Percentiles rank a stretch among this genome's conserved stretches.
phyloP scores from a whole-genome alignment of 2,329 filamentous ascomycete species.

The Pestalotiopsis sp. region DNA sequence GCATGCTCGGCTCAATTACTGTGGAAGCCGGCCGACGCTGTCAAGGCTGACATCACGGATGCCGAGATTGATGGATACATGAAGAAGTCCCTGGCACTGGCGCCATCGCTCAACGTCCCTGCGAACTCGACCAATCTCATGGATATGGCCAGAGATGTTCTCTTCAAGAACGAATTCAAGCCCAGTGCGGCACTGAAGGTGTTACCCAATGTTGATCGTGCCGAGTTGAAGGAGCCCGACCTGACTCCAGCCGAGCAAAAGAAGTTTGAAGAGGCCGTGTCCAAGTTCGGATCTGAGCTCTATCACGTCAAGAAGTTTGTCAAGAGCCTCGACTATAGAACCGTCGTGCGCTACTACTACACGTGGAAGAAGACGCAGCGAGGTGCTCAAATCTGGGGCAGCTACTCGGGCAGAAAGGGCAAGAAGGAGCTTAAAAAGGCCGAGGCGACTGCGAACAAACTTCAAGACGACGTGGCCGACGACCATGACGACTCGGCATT shows the following conservation, averaged over 20 bases:
- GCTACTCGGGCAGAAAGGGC: conserved; percentile 82
- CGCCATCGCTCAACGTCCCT: conserved; percentile 62
- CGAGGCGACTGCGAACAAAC: conserved; percentile 71
- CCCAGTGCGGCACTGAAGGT: conserved; percentile 69
- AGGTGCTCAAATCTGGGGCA: conserved; percentile 88
- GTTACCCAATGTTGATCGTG: conserved; percentile 68
- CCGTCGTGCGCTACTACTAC: conserved; percentile 93
- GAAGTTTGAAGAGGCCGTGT: conserved; percentile 88
- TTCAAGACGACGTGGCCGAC: conserved; percentile 91
- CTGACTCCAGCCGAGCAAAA: conserved; percentile 78
- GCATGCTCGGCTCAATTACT: conserved; percentile 74
- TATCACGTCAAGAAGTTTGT: conserved; percentile 82
- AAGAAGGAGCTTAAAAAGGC: conserved; percentile 83
- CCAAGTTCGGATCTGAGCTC: conserved; percentile 90
- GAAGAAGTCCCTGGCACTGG: conserved; percentile 65
- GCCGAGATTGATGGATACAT: conserved; percentile 77
- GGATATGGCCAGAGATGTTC: conserved; percentile 77
- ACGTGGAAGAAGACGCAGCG: conserved; percentile 94
- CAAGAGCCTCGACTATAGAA: conserved; percentile 76
- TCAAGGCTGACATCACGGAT: conserved; percentile 47
- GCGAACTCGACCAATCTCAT: conserved; percentile 82
- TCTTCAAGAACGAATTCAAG: conserved; percentile 75
- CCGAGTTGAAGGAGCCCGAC: conserved; percentile 82
- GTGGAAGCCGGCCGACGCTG: conserved; percentile 74
- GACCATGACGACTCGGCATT: conserved; percentile 95